These are phyloP conservation scores for Pseudocercospora musae DNA, from an alignment of 2,329 filamentous ascomycete species.

Conservation along the genomic window DNA sequence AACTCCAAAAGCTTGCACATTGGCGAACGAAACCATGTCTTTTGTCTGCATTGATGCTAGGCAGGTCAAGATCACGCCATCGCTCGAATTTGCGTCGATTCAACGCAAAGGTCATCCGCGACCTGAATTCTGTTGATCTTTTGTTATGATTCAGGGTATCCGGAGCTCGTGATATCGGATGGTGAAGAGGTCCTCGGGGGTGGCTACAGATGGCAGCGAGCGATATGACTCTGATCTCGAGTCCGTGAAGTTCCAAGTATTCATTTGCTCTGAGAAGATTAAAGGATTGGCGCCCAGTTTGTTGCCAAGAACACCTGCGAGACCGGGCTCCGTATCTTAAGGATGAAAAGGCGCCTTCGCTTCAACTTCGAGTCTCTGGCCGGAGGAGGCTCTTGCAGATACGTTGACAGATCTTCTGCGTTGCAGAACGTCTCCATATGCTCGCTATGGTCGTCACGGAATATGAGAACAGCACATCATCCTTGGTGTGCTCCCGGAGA, in stretches of 20 bases:
- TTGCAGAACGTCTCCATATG: not conserved
- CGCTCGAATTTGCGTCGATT: conserved; percentile 16
- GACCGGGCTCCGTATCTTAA: conserved; percentile 25
- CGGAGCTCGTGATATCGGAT: conserved; percentile 27
- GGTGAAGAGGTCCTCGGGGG: conserved; percentile 19
- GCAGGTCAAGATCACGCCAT: conserved; percentile 24
- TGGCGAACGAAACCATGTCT: conserved; percentile 22
- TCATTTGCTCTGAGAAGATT: conserved; percentile 28
- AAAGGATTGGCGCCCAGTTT: conserved; percentile 23
- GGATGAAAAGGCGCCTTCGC: conserved; percentile 22
- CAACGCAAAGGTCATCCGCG: not conserved
- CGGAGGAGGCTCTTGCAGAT: conserved; percentile 1
- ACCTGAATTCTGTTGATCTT: not conserved
- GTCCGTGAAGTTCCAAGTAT: conserved; percentile 28
- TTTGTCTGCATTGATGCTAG: conserved; percentile 11
- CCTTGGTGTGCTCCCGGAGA: conserved; percentile 6
- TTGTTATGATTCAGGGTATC: conserved; percentile 16
- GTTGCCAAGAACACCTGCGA: conserved; percentile 23
- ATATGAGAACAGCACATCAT: conserved; percentile 16
- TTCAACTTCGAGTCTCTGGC: not conserved
- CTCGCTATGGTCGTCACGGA: not conserved
- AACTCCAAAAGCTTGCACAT: conserved; percentile 27
- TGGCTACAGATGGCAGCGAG: conserved; percentile 21
- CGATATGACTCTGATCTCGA: conserved; percentile 22
- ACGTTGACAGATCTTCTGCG: not conserved